phyloP scores from a whole-genome alignment of 495 filamentous ascomycete genomes.

The Evernia prunastri region DNA sequence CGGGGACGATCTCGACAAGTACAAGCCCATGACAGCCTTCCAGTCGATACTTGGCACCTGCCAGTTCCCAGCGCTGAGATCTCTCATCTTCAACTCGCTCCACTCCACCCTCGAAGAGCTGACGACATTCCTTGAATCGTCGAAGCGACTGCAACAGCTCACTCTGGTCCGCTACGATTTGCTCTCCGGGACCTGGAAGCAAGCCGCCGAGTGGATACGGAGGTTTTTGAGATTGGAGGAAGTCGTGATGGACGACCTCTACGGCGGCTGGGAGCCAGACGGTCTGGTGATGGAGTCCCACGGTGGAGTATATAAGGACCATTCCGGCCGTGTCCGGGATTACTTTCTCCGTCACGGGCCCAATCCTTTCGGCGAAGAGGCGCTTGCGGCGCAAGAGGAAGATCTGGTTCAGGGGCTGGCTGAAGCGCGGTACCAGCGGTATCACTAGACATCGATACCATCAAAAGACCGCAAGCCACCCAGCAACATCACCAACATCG shows the following conservation, averaged over 20 bases:
- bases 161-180: not conserved
- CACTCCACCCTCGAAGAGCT: not conserved
- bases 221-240: too few relatives aligned
- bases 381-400: not conserved
- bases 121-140: not conserved
- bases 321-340: too few relatives aligned
- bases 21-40: too few relatives aligned
- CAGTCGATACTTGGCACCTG: not conserved
- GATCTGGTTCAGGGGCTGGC: too few relatives aligned
- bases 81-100: not conserved
- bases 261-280: too few relatives aligned
- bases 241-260: too few relatives aligned
- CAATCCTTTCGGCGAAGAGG: not conserved
- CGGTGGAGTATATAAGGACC: too few relatives aligned
- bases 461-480: too few relatives aligned
- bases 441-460: too few relatives aligned
- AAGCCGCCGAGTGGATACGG: fast-evolving
- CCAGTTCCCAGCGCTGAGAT: not conserved
- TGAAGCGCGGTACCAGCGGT: too few relatives aligned
- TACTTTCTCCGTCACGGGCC: not conserved
- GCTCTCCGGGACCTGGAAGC: not conserved
- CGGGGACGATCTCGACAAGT: too few relatives aligned
- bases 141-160: not conserved
- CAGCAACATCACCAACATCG: too few relatives aligned
- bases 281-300: not conserved